Evolutionary conservation across 768 basidiomycete genomes (phyloP).

Genomic region (Dioszegia crocea): DNA sequence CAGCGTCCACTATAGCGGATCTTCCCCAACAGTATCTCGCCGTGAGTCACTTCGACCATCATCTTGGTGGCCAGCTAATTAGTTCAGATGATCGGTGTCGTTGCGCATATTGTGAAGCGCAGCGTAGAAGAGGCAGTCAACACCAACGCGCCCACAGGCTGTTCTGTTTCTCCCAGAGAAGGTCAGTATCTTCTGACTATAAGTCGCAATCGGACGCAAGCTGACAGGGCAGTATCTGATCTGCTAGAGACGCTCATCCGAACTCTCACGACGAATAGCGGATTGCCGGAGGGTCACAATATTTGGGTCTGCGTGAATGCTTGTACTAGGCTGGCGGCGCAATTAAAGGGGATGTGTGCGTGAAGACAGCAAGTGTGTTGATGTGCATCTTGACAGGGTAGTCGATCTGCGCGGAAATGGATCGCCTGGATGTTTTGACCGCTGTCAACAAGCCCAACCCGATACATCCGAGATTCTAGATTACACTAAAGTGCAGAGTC

Average conservation of each 20-base stretch:
- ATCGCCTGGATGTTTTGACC: too few species aligned
- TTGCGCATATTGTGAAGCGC: background rate
- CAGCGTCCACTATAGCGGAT: constrained; percentile 11
- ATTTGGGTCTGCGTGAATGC: background rate
- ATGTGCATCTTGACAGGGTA: too few species aligned
- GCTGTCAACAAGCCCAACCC: too few species aligned
- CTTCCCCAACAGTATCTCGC: constrained; percentile 21
- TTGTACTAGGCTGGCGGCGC: background rate
- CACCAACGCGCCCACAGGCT: background rate
- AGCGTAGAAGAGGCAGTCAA: background rate
- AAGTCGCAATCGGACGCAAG: background rate
- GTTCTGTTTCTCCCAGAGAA: constrained; percentile 2
- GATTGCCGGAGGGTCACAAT: background rate
- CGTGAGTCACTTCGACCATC: constrained; percentile 2
- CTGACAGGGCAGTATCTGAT: background rate
- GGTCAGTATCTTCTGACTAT: background rate
- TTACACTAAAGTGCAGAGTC: too few species aligned
- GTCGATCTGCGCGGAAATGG: too few species aligned
- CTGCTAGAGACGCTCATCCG: background rate
- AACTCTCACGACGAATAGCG: background rate
- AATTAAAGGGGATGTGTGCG: background rate
- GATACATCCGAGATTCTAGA: too few species aligned
- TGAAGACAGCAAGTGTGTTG: background rate
- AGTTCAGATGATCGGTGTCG: background rate
- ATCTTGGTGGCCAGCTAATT: background rate